These are phyloP conservation scores for Diophrys appendiculata DNA, from an alignment of 73 alveolate species.

Conservation along the genomic window DNA sequence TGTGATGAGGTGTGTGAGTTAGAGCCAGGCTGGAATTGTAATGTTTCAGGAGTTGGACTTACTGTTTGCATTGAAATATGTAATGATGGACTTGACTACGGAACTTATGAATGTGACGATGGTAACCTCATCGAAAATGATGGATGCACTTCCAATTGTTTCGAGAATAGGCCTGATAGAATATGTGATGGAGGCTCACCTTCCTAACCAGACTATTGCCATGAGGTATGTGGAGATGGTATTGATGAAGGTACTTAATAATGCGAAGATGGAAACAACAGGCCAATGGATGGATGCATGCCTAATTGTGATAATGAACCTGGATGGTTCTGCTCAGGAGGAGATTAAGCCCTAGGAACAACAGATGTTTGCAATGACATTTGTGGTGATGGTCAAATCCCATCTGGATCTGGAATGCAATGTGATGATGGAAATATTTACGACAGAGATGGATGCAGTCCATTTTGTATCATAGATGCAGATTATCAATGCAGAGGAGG, in stretches of 20 bases:
- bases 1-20: constrained; percentile 29
- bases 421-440: constrained; percentile 8
- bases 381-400: neutral
- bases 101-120: constrained; percentile 6
- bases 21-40: neutral
- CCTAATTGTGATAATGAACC: neutral
- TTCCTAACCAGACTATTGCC: neutral
- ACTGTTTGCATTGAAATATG: constrained; percentile 3
- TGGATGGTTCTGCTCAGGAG: constrained; percentile 16
- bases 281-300: constrained; percentile 16
- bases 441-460: constrained; percentile 19
- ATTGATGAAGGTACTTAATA: constrained; percentile 6
- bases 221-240: constrained; percentile 16
- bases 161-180: neutral
- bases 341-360: neutral
- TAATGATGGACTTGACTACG: constrained; percentile 1
- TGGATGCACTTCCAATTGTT: constrained; percentile 11
- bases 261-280: constrained; percentile 5
- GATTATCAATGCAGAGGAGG: neutral
- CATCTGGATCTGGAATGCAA: neutral
- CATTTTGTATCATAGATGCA: neutral
- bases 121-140: constrained; percentile 1
- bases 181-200: neutral
- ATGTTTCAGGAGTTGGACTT: neutral
- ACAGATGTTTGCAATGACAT: constrained; percentile 3